Evolutionary conservation across 169 alveolate genomes (phyloP), one percentile per base, ranked within the genome.

Genomic region (Cytauxzoon felis): DNA sequence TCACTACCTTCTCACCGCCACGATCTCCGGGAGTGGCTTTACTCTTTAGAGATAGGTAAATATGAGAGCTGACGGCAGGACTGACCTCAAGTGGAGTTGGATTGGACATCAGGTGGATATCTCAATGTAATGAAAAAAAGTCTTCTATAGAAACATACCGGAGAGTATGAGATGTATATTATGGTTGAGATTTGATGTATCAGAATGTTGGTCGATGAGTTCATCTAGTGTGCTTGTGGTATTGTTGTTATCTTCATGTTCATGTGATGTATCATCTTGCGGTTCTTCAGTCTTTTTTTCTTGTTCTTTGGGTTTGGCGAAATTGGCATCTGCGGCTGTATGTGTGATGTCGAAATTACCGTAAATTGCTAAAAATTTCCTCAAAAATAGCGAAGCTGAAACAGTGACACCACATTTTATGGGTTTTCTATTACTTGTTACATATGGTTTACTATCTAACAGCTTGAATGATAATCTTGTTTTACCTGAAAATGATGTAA

Each of bases 331-430:
- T 26, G 32, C 30, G 6, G 47, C 27, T 4, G 61, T 33, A 57
- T 59, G 69, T 21, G 69, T 59, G 21, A 59, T 40, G 32, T 42
- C 52, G 47, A 59, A 43, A 11, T 59, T 48, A 9, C 58, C 63
- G 18, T 59, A 59, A 11, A 42, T 40, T 9, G 42, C 61, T 8
- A 59, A 16, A 23, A 59, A 59, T 19, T 48, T 9, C 5, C 45
- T n/a, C 42, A 59, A 38, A 24, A 33, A 48, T 40, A 27, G 34
- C 32, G 42, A 43, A 5, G 38, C 61, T 4, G 48, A 54, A 48
- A 33, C 42, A 30, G 42, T 59, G 32, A 33, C 45, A 19, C 69
- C 69, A 26, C 42, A 24, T 32, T 59, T 57, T 5, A 29, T 19
- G 23, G 56, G 58, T 1, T 27, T 24, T 42, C 41, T 26, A 9